Base-by-base conservation (phyloP, 768 basidiomycete genomes). In the Phaeotremella fagi region DNA sequence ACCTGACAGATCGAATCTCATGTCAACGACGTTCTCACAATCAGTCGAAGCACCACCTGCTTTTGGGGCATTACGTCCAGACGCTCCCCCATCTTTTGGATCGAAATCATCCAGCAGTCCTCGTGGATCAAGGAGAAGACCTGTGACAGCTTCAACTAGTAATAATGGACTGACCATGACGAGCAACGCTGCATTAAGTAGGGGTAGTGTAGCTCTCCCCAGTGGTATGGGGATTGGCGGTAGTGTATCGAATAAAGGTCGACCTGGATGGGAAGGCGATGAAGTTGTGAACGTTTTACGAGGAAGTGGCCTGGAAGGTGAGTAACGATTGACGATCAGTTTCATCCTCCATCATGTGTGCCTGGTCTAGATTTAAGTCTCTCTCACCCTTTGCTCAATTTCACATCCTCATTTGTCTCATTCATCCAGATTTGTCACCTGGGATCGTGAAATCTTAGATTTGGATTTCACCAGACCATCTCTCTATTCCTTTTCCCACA, bases 241-340 rank as follows among this genome's bases (percentile, higher is more conserved):
- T 9, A 54, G 42, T 50, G 24, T 20, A 12, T 7, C 31, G 14
- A 49, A 44, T 24, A 59, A 47, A 41, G 52, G 35, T 18, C 50
- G 65, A 52, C 72, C 70, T 3, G 72, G 72, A 22, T 74, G 72
- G 72, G 72, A 74, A 48, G 72, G 68, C 1, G 72, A 74, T 23
- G 68, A 72, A 52, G 59, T 74, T 3, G 71, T 74, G 3, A 57
- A 56, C 15, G 59, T 63, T 14, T 46, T 74, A 4, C 42, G 70
- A 24, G 60, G 54, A 16, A 68, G 63, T 50, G 68, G 68, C 3
- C 41, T 70, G 50, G 64, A 70, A 69, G 72, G 72, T 74, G 57
- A 53, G 68, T 71, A 23, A 3, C 23, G 14, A 20, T 15, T n/a
- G n/a, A n/a, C n/a, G n/a, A n/a, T n/a, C n/a, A n/a, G n/a, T n/a